phyloP scores from a whole-genome alignment of 75 land plant species.

The Isoetes taiwanensis region DNA sequence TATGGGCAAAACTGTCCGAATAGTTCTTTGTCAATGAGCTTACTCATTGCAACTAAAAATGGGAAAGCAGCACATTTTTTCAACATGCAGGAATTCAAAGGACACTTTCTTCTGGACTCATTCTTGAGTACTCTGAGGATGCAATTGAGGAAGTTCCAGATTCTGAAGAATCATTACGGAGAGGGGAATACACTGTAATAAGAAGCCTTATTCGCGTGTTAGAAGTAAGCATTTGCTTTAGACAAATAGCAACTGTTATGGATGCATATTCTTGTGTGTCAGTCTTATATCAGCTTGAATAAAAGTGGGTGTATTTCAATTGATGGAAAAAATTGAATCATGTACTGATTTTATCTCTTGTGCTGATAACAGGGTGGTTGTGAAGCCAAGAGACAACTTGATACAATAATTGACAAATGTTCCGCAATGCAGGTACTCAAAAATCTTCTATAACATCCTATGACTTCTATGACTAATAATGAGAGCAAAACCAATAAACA shows the following conservation, averaged over 20 bases:
- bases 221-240: constrained; percentile 82
- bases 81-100: constrained; percentile 77
- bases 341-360: too few species aligned
- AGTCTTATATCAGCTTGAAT: too few species aligned
- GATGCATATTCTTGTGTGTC: too few species aligned
- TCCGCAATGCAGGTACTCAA: constrained; percentile 89
- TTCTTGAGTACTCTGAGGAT: constrained; percentile 37
- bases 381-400: constrained; percentile 90
- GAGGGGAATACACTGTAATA: constrained; percentile 94
- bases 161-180: constrained; percentile 79
- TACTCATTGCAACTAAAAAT: neutral
- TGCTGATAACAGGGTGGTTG: constrained; percentile 98
- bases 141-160: constrained; percentile 52
- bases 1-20: too few species aligned
- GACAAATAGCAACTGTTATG: too few species aligned
- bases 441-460: too few species aligned
- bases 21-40: too few species aligned
- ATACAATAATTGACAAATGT: constrained; percentile 90
- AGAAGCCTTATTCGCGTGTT: constrained; percentile 86
- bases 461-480: neutral
- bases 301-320: too few species aligned
- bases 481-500: neutral
- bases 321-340: too few species aligned
- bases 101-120: constrained; percentile 59
- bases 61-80: neutral